phyloP scores from a whole-genome alignment of 352 stramenopile species.

The Phytophthora nicotianae region DNA sequence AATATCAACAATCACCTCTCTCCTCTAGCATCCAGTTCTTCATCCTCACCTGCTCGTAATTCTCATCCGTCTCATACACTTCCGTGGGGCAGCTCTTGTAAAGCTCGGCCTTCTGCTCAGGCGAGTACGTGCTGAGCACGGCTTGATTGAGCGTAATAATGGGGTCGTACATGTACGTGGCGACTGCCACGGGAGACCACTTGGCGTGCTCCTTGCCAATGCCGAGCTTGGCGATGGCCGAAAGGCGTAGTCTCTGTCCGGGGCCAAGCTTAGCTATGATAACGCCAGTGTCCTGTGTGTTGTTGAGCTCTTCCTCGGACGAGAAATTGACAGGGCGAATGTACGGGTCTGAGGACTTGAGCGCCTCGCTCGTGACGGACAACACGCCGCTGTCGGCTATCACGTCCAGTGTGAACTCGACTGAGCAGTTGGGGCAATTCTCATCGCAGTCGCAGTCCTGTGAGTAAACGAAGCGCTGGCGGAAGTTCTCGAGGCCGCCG shows the following conservation, averaged over 20 bases:
- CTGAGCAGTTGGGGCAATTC: conserved; percentile 96
- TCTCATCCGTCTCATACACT: conserved; percentile 95
- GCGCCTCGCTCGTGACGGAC: conserved; percentile 76
- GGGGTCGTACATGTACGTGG: conserved; percentile 93
- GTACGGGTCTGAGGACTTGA: conserved; percentile 87
- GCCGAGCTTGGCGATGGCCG: conserved; percentile 93
- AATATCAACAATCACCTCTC: neutral
- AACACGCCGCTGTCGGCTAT: conserved; percentile 71
- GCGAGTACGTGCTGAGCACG: conserved; percentile 91
- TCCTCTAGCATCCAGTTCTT: neutral
- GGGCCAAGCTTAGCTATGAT: conserved; percentile 97
- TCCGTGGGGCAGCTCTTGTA: conserved; percentile 95
- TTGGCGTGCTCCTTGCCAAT: conserved; percentile 98
- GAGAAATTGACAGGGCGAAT: conserved; percentile 87
- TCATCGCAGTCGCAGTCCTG: conserved; percentile 94
- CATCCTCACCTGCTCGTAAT: conserved; percentile 70
- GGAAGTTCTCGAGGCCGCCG: conserved; percentile 87
- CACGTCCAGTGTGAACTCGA: conserved; percentile 97
- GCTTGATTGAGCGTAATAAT: conserved; percentile 92
- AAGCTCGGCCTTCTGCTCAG: conserved; percentile 95
- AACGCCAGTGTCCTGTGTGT: conserved; percentile 95
- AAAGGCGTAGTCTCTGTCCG: conserved; percentile 94
- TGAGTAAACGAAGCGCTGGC: conserved; percentile 91
- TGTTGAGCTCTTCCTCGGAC: conserved; percentile 90
- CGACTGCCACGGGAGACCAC: conserved; percentile 96